A percentile compares a stretch with the other conserved stretches of the same genome.
Conservation (phyloP, 805 yeast genomes). For the Candida cerambycidarum region DNA sequence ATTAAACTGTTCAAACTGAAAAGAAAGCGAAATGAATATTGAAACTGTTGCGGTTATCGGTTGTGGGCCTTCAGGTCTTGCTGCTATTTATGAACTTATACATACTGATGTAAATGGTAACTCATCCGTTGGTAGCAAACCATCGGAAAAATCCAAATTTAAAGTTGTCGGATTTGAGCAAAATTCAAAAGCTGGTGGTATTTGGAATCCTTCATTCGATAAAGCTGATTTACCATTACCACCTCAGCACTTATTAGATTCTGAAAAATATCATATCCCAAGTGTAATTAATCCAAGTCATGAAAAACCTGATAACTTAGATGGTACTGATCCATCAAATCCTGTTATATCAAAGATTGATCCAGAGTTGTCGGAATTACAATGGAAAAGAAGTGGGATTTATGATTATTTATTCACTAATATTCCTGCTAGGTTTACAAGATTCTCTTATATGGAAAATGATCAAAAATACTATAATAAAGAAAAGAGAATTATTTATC, state of each 20-base stretch:
- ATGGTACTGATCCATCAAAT: slow-evolving; percentile 17
- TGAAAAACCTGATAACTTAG: slow-evolving; percentile 18
- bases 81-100: slow-evolving; percentile 30
- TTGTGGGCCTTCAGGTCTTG: slow-evolving; percentile 36
- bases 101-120: slow-evolving; percentile 29
- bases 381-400: slow-evolving; percentile 41
- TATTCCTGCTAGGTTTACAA: slow-evolving; percentile 36
- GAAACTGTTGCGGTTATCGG: slow-evolving; percentile 27
- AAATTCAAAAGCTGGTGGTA: slow-evolving; percentile 44
- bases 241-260: slow-evolving; percentile 30
- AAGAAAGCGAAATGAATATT: slow-evolving; percentile 10
- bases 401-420: slow-evolving; percentile 42
- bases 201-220: slow-evolving; percentile 35
- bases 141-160: slow-evolving; percentile 23
- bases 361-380: slow-evolving; percentile 18
- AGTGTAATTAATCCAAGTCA: slow-evolving; percentile 23
- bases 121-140: slow-evolving; percentile 20
- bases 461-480: slow-evolving; percentile 21
- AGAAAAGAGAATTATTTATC: slow-evolving; percentile 26
- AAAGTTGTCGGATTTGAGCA: slow-evolving; percentile 46
- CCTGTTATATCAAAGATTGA: slow-evolving; percentile 15
- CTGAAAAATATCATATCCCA: slow-evolving; percentile 35
- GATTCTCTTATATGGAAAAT: slow-evolving; percentile 35
- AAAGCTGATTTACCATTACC: slow-evolving; percentile 25
- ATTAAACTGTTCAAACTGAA: neutral